Evolutionary conservation across 2,329 filamentous ascomycete species (phyloP).

Genomic region (Talaromyces sp.): DNA sequence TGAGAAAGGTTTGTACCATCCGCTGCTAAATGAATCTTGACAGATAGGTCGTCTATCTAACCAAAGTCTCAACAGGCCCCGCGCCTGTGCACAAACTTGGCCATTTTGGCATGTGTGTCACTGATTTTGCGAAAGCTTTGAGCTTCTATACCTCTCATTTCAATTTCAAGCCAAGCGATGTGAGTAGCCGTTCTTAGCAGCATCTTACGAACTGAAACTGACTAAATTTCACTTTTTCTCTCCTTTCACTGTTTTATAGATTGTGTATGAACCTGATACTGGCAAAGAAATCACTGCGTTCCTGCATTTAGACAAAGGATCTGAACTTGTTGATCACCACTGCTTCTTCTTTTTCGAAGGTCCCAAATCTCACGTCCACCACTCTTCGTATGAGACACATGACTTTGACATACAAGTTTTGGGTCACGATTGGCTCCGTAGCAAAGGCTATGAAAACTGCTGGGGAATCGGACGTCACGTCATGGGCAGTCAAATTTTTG

Average conservation of each 20-base stretch:
- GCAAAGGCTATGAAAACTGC: constrained; percentile 60
- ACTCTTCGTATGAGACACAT: constrained; percentile 66
- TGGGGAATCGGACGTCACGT: constrained; percentile 71
- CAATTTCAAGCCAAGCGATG: constrained; percentile 17
- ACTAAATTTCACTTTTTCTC: too few relatives aligned
- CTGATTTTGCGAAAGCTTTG: constrained; percentile 11
- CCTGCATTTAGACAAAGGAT: constrained; percentile 53
- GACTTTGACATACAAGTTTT: constrained; percentile 68
- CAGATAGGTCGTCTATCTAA: too few relatives aligned
- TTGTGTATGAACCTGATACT: constrained; percentile 12
- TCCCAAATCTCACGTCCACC: constrained; percentile 55
- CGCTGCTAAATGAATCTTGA: too few relatives aligned
- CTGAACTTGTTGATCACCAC: constrained; percentile 53
- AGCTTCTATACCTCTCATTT: constrained; percentile 17
- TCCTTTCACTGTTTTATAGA: too few relatives aligned
- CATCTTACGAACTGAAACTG: too few relatives aligned
- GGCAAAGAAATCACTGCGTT: constrained; percentile 47
- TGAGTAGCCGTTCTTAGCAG: too few relatives aligned
- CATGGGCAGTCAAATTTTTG: constrained; percentile 68
- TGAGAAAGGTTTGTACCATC: too few relatives aligned
- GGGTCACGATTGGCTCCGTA: constrained; percentile 65
- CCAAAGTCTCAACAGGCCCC: constrained; percentile 20
- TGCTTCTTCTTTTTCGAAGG: constrained; percentile 47
- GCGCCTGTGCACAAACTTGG: constrained; percentile 24
- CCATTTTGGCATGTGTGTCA: constrained; percentile 21